Base-by-base conservation (phyloP, 1,284 basidiomycete species). In the Coniferiporia sulphurascens region DNA sequence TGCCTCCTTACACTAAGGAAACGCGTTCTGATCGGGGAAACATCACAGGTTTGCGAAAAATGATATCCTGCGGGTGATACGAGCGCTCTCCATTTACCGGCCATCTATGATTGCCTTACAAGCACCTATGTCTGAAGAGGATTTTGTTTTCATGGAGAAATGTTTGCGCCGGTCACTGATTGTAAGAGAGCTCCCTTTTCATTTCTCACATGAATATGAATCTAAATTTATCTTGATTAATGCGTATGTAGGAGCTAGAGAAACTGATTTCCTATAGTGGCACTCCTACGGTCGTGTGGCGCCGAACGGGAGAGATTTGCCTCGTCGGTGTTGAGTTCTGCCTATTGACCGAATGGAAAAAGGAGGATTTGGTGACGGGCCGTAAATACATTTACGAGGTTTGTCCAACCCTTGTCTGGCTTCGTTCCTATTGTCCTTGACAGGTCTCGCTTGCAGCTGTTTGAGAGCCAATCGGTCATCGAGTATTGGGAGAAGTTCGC, bases 241-340 rank as follows among this genome's bases (percentile, higher is more conserved):
- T 49, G 49, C 57, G 62, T 62, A 55, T 64, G 13, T 55, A 94
- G 92, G 95, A 98, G 78, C 83, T 98, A 59, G 94, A 98, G 72
- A 98, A 98, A 74, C 81, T 98, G 63, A 96, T 99, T 64, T 94
- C 93, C 48, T 97, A 94, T 72, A 95, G 91, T 63, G 97, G 96
- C 4, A 99, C 97, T n/a, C 97, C 96, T 1, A 99, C 96, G 0
- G 94, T 97, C n/a, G 92, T 98, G 1, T 99, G 96, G 96, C 86
- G 96, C 35, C 81, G 96, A 52, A 99, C 97, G 15, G 96, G 96
- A 69, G 97, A 99, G 76, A 94, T 99, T 43, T 95, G 93, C 69
- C 86, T 97, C 48, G 96, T 96, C 48, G 95, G 95, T 0, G 90
- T 94, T 1, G 95, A 99, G 74, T 99, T 99, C 70, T 94, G 90